Evolutionary conservation across 192 early-diverging fungal genomes (phyloP).

Genomic region (Linnemannia schmuckeri): DNA sequence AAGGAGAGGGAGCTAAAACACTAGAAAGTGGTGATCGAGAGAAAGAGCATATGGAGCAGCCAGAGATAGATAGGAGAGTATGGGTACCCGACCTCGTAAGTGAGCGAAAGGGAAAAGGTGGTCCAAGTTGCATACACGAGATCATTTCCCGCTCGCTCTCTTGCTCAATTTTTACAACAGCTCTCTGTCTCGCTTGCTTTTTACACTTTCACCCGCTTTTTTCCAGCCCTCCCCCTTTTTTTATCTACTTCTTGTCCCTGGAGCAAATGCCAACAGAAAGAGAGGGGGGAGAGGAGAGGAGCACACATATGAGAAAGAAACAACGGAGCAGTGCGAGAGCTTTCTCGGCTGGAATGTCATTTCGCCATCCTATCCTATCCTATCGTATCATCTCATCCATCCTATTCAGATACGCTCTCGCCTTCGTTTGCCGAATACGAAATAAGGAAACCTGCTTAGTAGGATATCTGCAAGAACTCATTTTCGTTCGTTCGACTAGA

Average conservation of each 20-base stretch:
- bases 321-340: background rate
- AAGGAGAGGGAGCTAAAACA: background rate
- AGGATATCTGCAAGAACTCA: background rate
- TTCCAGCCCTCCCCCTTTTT: background rate
- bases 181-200: background rate
- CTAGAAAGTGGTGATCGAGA: background rate
- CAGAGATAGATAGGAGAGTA: background rate
- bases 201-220: background rate
- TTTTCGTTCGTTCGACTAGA: background rate
- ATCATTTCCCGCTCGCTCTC: constrained; percentile 4
- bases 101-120: background rate
- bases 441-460: background rate
- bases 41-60: background rate
- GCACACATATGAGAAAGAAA: background rate
- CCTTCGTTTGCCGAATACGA: background rate
- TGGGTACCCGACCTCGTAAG: background rate
- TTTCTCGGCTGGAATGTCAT: constrained; percentile 9
- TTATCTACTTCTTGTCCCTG: too few species aligned
- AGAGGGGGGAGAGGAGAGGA: background rate
- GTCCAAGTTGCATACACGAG: constrained; percentile 10
- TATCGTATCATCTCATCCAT: background rate
- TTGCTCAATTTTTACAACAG: background rate
- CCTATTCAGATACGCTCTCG: background rate
- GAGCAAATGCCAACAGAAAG: background rate
- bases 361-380: background rate